Evolutionary conservation across 257 asterid genomes (phyloP).

Genomic region (Forsythia suspensa): DNA sequence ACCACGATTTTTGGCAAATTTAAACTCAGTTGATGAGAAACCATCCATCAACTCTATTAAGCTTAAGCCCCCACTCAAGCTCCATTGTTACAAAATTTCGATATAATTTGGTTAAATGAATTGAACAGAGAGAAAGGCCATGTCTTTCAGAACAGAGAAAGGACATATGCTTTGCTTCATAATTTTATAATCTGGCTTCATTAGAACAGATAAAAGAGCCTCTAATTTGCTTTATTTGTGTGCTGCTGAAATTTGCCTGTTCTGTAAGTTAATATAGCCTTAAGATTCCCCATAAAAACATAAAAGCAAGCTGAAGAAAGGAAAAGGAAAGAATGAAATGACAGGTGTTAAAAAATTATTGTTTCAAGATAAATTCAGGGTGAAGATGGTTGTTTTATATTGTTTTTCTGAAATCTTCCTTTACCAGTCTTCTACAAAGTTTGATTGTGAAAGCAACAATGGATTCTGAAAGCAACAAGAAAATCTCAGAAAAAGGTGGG

Average conservation of each 20-base stretch:
- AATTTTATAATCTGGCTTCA: neutral
- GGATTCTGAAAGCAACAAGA: neutral
- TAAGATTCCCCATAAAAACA: neutral
- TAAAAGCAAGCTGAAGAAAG: neutral
- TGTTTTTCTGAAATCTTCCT: neutral
- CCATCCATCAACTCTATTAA: conserved; percentile 50
- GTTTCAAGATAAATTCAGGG: too few species aligned
- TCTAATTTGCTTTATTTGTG: neutral
- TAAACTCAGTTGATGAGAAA: conserved; percentile 45
- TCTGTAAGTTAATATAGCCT: conserved; percentile 1
- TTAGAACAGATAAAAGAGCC: neutral
- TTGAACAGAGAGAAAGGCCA: neutral
- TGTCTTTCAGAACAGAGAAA: conserved; percentile 30
- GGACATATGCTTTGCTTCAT: conserved; percentile 69
- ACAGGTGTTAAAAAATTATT: too few species aligned
- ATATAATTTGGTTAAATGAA: conserved; percentile 7
- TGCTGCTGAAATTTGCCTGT: too few species aligned
- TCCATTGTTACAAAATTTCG: conserved; percentile 35
- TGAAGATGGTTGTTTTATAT: too few species aligned
- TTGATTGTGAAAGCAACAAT: neutral
- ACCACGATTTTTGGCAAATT: conserved; percentile 42
- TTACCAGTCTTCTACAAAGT: neutral
- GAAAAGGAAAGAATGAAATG: neutral
- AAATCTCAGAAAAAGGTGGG: neutral
- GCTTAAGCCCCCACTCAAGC: conserved; percentile 60